Percentiles rank a stretch among this genome's conserved stretches.
phyloP scores from a whole-genome alignment of 805 yeast species.

The Candida golubevii region DNA sequence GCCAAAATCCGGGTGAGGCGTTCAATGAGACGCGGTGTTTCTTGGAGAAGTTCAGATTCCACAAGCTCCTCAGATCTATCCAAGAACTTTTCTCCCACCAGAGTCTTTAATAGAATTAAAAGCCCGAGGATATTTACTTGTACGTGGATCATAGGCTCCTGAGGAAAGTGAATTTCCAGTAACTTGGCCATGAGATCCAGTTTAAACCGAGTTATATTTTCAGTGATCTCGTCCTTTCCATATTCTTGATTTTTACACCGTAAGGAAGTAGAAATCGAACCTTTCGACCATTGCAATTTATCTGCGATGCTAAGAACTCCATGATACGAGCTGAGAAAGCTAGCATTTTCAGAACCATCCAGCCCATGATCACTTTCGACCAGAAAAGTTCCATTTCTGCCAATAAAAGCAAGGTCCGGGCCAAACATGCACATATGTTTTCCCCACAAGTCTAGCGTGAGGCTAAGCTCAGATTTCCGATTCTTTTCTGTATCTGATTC shows the following conservation, averaged over 20 bases:
- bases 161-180: neutral
- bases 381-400: neutral
- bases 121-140: neutral
- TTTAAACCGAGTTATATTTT: neutral
- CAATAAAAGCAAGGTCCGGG: slow-evolving; percentile 1
- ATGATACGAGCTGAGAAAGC: slow-evolving; percentile 2
- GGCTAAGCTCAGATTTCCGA: slow-evolving; percentile 6
- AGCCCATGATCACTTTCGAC: neutral
- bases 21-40: neutral
- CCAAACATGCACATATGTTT: slow-evolving; percentile 6
- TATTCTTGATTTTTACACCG: neutral
- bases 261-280: too few relatives aligned
- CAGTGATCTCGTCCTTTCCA: neutral
- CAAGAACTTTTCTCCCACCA: neutral
- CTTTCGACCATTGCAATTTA: neutral
- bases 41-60: slow-evolving; percentile 3
- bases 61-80: neutral
- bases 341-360: neutral
- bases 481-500: neutral
- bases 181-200: neutral
- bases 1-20: slow-evolving; percentile 1
- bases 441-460: slow-evolving; percentile 8
- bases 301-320: slow-evolving; percentile 7
- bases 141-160: neutral
- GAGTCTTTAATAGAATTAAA: neutral